These are phyloP conservation scores for Eutypa lata DNA, from an alignment of 2,329 filamentous ascomycete genomes.

Conservation along the genomic window DNA sequence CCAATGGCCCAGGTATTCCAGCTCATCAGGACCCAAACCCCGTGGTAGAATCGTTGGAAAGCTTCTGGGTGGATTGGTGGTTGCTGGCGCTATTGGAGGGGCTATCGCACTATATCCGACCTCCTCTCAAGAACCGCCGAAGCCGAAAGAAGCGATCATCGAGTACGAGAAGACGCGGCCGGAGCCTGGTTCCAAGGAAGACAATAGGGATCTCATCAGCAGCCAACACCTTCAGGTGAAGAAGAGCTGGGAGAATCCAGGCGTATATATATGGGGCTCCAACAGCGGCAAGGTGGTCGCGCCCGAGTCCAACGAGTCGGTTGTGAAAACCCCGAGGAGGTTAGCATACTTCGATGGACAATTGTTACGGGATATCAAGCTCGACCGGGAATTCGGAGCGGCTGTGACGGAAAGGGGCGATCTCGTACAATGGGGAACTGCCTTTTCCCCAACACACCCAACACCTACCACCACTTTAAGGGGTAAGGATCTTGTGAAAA, in stretches of 20 bases:
- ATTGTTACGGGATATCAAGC: slow-evolving; percentile 80
- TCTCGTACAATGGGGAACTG: slow-evolving; percentile 85
- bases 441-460: slow-evolving; percentile 62
- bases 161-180: slow-evolving; percentile 66
- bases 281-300: slow-evolving; percentile 84
- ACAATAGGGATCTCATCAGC: slow-evolving; percentile 72
- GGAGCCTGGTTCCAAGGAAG: slow-evolving; percentile 61
- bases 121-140: slow-evolving; percentile 15
- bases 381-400: slow-evolving; percentile 77
- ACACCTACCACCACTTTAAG: slow-evolving; percentile 69
- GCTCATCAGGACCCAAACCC: slow-evolving; percentile 9
- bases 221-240: slow-evolving; percentile 87
- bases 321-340: slow-evolving; percentile 76
- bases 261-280: slow-evolving; percentile 90
- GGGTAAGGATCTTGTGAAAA: slow-evolving; percentile 75
- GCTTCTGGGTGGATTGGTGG: slow-evolving; percentile 19
- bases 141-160: slow-evolving; percentile 46
- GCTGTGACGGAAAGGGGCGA: slow-evolving; percentile 87
- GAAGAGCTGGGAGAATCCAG: slow-evolving; percentile 76
- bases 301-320: slow-evolving; percentile 71
- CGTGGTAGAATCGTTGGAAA: slow-evolving; percentile 14
- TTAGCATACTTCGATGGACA: slow-evolving; percentile 81
- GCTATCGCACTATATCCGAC: slow-evolving; percentile 21
- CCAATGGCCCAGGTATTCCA: slow-evolving; percentile 18
- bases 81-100: slow-evolving; percentile 21